Evolutionary conservation across 192 early-diverging fungal species (phyloP), one percentile per base, ranked within the genome.

Genomic region (Phycomyces blakesleeanus): DNA sequence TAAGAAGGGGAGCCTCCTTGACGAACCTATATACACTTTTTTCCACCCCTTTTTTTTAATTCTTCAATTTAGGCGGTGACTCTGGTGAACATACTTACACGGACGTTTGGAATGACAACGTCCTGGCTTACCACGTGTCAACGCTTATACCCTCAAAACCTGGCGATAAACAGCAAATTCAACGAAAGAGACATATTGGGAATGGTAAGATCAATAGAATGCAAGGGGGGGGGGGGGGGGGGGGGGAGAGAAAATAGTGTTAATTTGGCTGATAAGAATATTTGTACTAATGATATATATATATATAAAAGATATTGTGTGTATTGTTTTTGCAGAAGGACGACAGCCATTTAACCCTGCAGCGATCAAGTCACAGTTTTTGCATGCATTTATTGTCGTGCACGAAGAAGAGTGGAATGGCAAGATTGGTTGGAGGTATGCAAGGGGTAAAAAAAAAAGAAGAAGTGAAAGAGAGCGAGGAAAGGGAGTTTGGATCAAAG

Each of bases 101-200:
- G 63, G 86, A 85, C 37, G 86, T 79, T 55, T 91, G 89, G 89
- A 83, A 87, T 55, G 86, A 86, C 20, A 87, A 87, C 62, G 78
- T 81, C 57, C 76, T 93, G 58, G 87, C 89, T 76, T 93, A 87
- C 69, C 91, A 93, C 64, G 87, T 93, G 0, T 78, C 89, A 10
- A 85, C 91, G 0, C 59, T 91, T 18, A 73, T 93, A 27, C 91
- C 91, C 3, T 89, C 71, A 68, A 82, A 78, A 39, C 78, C 72
- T 15, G 80, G 77, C 16, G 89, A 90, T 66, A 78, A 78, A 41
- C 87, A 90, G 61, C 90, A 93, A 57, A 82, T 86, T 54, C 81
- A 85, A 51, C 68, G 81, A 40, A 86, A 86, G 64, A 47, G 83
- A 21, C 84, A 86, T 60, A 83, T 86, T 44, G 84, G 84, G 42